Evolutionary conservation across 352 stramenopile species (phyloP), one percentile per base, ranked within the genome.

Genomic region (Nothophytophthora sp.): DNA sequence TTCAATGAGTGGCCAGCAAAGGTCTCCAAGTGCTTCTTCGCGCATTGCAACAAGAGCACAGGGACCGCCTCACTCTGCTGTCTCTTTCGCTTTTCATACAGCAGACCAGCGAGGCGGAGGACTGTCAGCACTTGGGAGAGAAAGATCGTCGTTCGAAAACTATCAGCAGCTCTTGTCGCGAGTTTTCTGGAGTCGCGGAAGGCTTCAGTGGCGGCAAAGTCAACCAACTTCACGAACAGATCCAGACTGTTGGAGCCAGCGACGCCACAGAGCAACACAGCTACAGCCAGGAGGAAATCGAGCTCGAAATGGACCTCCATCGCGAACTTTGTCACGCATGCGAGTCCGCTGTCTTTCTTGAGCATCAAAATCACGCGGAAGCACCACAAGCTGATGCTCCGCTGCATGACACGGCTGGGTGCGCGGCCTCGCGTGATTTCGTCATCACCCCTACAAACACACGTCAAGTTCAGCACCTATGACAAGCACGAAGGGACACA

Each of bases 291-390:
- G 39, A 90, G 36, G 50, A 78, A 92, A 63, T 93, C 83, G 3
- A 78, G 78, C 1, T 73, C 63, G 51, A 92, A 85, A 5, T 74
- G 54, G 30, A 89, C 38, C 19, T 68, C 50, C 2, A 58, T 32
- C 0, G 66, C 67, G 28, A 81, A 66, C 11, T 73, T 76, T 27
- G 73, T 68, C 23, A 93, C 64, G 2, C 66, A 55, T 32, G 86
- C 79, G 18, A 90, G 38, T 9, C 81, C 83, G 20, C 63, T 85
- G 20, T 90, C 81, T 49, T 88, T 89, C 58, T 93, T 93, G 22
- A 93, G 56, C 5, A 91, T 54, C 25, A 93, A 58, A 18, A 93
- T 67, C 18, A 91, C 33, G 9, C 83, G 83, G 24, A 93, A 76
- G 34, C 67, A 88, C 83, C 81, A 93, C 13, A 93, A 55, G 15